phyloP scores from a whole-genome alignment of 305 asterid genomes.

The Andrographis paniculata region DNA sequence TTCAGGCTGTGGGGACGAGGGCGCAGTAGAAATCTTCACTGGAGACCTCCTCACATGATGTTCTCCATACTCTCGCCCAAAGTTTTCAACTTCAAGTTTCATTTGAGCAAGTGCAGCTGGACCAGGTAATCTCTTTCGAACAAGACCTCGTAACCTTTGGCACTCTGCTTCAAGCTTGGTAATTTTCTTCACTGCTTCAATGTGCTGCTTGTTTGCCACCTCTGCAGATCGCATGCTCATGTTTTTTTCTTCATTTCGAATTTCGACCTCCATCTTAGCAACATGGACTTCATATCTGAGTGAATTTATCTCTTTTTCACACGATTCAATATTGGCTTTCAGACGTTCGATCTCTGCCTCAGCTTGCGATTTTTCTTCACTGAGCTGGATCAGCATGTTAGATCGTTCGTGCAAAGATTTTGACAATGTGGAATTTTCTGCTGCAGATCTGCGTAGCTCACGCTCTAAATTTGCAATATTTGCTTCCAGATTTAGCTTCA shows the following conservation, averaged over 20 bases:
- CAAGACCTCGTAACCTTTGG: constrained; percentile 95
- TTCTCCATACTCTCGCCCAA: constrained; percentile 77
- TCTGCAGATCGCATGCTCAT: constrained; percentile 97
- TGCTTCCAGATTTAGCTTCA: constrained; percentile 71
- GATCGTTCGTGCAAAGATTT: constrained; percentile 92
- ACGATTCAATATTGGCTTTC: constrained; percentile 60
- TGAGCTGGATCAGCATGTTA: constrained; percentile 67
- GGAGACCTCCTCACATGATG: constrained; percentile 69
- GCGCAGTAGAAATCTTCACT: constrained; percentile 60
- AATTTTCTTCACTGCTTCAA: constrained; percentile 91
- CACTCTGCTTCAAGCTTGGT: constrained; percentile 93
- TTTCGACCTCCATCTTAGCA: constrained; percentile 75
- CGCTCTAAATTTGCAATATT: constrained; percentile 57
- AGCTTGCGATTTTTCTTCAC: constrained; percentile 77
- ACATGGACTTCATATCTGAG: constrained; percentile 77
- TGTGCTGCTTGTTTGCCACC: constrained; percentile 80
- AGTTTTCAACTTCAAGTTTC: constrained; percentile 91
- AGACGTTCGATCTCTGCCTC: constrained; percentile 68
- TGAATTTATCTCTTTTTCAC: constrained; percentile 68
- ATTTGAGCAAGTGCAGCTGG: constrained; percentile 96
- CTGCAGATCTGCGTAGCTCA: constrained; percentile 63
- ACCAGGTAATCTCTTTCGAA: constrained; percentile 88
- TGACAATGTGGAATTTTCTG: constrained; percentile 73
- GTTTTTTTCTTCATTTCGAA: constrained; percentile 88
- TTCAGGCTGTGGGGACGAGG: constrained; percentile 48